Evolutionary conservation across 1,139 yeast species (phyloP).

Genomic region (Suhomyces bokatorum): DNA sequence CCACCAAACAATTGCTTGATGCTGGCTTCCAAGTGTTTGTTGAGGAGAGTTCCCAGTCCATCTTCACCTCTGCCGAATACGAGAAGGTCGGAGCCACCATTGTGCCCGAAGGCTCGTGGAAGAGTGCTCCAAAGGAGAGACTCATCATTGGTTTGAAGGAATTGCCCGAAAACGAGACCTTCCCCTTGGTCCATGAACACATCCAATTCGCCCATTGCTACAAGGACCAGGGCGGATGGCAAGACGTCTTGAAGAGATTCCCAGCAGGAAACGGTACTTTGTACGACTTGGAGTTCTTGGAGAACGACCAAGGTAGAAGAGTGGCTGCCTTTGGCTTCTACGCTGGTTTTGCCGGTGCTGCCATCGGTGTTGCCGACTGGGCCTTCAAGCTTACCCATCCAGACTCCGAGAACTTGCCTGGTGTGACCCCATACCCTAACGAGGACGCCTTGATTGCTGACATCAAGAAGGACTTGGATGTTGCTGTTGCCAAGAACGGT

Average conservation of each 20-base stretch:
- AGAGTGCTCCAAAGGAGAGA: slow-evolving; percentile 82
- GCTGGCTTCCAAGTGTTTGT: slow-evolving; percentile 89
- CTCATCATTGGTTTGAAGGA: slow-evolving; percentile 92
- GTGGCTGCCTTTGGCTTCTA: slow-evolving; percentile 99
- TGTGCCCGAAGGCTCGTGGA: slow-evolving; percentile 95
- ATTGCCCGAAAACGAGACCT: slow-evolving; percentile 83
- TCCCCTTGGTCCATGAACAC: slow-evolving; percentile 94
- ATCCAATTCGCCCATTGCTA: slow-evolving; percentile 98
- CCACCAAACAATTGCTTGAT: slow-evolving; percentile 78
- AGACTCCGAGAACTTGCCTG: slow-evolving; percentile 64
- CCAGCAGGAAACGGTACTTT: slow-evolving; percentile 88
- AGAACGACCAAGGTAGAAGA: slow-evolving; percentile 93
- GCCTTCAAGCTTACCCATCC: slow-evolving; percentile 79
- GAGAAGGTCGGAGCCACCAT: slow-evolving; percentile 77
- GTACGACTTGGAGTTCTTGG: slow-evolving; percentile 92
- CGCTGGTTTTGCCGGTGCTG: slow-evolving; percentile 99
- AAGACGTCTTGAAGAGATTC: slow-evolving; percentile 83
- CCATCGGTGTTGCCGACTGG: slow-evolving; percentile 93
- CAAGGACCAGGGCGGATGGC: slow-evolving; percentile 97
- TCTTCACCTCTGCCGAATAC: slow-evolving; percentile 75
- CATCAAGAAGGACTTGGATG: slow-evolving; percentile 60
- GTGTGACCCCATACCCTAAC: slow-evolving; percentile 78
- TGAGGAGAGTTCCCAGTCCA: slow-evolving; percentile 83
- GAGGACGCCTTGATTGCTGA: slow-evolving; percentile 73
- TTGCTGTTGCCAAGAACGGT: slow-evolving; percentile 60